Evolutionary conservation across 257 asterid genomes (phyloP), one percentile per base, ranked within the genome.

Genomic region (Gentiana dahurica): DNA sequence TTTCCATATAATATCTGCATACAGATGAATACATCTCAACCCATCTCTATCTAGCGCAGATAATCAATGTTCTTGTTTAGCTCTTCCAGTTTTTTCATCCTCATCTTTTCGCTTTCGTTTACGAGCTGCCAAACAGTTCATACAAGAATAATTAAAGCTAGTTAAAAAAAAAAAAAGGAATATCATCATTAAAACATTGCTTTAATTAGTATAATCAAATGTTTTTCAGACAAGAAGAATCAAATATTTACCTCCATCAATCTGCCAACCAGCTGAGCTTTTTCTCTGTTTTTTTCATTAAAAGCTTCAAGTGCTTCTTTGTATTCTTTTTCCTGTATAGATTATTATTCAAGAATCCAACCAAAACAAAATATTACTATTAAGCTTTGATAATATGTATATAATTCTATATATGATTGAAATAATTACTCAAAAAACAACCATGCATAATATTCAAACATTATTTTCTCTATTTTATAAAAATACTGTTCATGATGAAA

Each of bases 51-150:
- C 24, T 15, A 15, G 24, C 24, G 24, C 24, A 81, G 76, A 15
- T 82, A 64, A 32, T 89, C 93, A 2, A 89, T 63, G 78, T 71
- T 74, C 87, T 80, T 89, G 93, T 83, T 72, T 58, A 89, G 82
- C 73, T 86, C 95, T 58, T 89, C 95, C 73, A 89, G 71, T 65
- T 86, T 89, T 86, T 84, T 89, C 83, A 89, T 46, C 65, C 97
- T 80, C 59, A 77, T 13, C 64, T 75, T 89, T 77, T 89, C 97
- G 62, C 97, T 89, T 71, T 89, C 95, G 51, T 73, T 68, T 49
- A 89, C 87, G 81, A 86, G 71, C 97, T 89, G 90, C 5, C 60
- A 46, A 67, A 12, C 37, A 62, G 38, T 49, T 36, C 48, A 50
- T 50, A 47, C 62, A 73, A 39, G 32, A 36, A 44, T 24, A 24